Base-by-base conservation (phyloP, 345 rosid species). In the Populus alba region DNA sequence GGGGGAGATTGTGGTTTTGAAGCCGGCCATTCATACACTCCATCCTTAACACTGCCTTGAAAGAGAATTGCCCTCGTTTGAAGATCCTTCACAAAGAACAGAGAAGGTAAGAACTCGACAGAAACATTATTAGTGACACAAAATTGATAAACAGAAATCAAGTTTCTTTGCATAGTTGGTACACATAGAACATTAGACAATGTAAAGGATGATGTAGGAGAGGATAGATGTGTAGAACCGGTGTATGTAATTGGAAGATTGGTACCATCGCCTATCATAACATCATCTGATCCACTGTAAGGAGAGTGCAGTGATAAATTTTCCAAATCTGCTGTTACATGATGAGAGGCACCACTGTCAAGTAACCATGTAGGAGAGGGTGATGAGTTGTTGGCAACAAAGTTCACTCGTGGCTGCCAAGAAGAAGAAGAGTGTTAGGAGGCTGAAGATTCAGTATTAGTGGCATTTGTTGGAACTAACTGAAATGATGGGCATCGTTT, bases 371-470 rank as follows among this genome's bases (percentile, higher is more conserved):
- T 25, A 1, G 3, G 12, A 11, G 35, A 1, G 39, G 27, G 16
- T 11, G 37, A 15, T 2, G 16, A 1, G 27, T 4, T 55, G 25
- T 11, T 16, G 3, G 65, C 1, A 8, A 18, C 15, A 53, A 16
- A 20, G 17, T 72, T 17, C 0, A 20, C 66, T 10, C 38, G 9
- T 2, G 63, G 66, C 13, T 53, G 18, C n/a, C 63, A 53, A 9
- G 65, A 25, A 25, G 43, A 6, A 13, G 31, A 1, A 53, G 47
- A 23, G 7, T 70, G 0, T 20, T 8, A n/a, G n/a, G n/a, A n/a
- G n/a, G 43, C 2, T 0, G 10, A 8, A 8, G 2, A 2, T 0
- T 8, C 0, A 8, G 0, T 39, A 10, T 39, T 39, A 0, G 11
- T 8, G 11, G 10, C 4, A 0, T 39, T 1, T 8, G 8, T 39